Conservation (phyloP, 2,329 filamentous ascomycete genomes). For the Microascus cirrosus region DNA sequence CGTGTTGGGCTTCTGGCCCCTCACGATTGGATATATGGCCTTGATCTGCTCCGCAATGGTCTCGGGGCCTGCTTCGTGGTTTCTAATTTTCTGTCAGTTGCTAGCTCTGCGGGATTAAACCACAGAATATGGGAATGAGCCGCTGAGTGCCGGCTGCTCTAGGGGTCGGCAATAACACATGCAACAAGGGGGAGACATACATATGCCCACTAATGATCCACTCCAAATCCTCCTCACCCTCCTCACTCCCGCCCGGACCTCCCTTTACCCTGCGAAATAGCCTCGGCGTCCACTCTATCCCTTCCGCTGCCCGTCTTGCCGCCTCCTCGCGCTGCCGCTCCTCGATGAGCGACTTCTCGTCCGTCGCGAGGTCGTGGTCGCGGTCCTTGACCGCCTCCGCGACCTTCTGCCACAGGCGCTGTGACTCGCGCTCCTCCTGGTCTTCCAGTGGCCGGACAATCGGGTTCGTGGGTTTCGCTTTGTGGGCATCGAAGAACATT, state of each 20-base stretch:
- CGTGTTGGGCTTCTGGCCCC: slow-evolving; percentile 54
- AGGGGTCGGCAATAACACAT: not conserved
- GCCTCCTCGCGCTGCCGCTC: slow-evolving; percentile 86
- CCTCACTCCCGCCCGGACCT: slow-evolving; percentile 58
- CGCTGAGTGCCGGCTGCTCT: not conserved
- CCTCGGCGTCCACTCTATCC: slow-evolving; percentile 76
- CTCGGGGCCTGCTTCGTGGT: slow-evolving; percentile 18
- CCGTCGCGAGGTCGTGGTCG: slow-evolving; percentile 82
- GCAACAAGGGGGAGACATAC: slow-evolving; percentile 34
- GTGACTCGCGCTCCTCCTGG: slow-evolving; percentile 83
- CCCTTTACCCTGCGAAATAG: slow-evolving; percentile 70
- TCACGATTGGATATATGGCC: slow-evolving; percentile 73
- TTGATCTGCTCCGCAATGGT: slow-evolving; percentile 74
- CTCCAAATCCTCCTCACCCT: slow-evolving; percentile 81
- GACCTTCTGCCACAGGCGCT: slow-evolving; percentile 75
- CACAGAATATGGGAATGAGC: not conserved
- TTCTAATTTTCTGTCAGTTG: not conserved
- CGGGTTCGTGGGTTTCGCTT: slow-evolving; percentile 66
- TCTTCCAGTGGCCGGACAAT: slow-evolving; percentile 67
- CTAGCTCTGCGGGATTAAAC: not conserved
- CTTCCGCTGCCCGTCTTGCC: slow-evolving; percentile 63
- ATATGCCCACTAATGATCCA: slow-evolving; percentile 88
- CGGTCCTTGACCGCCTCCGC: slow-evolving; percentile 70
- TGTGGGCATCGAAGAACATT: slow-evolving; percentile 76
- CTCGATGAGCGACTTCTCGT: slow-evolving; percentile 94